Base-by-base conservation (phyloP, 306 rosid species). In the Cucumis cinereus region DNA sequence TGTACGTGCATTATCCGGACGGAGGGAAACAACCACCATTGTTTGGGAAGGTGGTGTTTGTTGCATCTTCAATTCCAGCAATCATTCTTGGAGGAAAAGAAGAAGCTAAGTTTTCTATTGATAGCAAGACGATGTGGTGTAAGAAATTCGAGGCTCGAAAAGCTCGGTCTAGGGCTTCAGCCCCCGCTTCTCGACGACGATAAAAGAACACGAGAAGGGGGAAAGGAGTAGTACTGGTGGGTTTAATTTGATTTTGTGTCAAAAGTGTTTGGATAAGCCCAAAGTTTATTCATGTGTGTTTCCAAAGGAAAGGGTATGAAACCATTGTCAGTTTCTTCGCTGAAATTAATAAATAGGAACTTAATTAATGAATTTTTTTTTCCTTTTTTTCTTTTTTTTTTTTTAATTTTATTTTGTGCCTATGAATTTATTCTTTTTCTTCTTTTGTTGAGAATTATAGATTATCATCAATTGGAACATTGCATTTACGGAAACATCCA, bases 21-120 rank as follows among this genome's bases (percentile, higher is more conserved):
- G 19, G 62, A 7, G 52, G 5, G 24, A 41, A 52, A 3, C 15
- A 20, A 4, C 63, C 73, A 22, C 76, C 86, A 50, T 23, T 62
- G 16, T 77, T 80, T 38, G 90, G 84, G 5, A 87, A 80, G 68
- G 86, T 87, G 36, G 59, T 85, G 6, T 85, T 85, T 52, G 62
- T 43, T 8, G 70, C 78, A 17, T 56, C 82, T 7, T 22, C 53
- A 7, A 22, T 76, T 8, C 64, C 80, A 17, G 78, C 71, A 9
- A 5, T 53, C 8, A 56, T 85, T 7, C 35, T 86, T 40, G 70
- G 38, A 0, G 80, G 83, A 0, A 3, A 17, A 8, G 22, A 17
- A 0, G 30, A 76, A 52, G 79, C 77, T 0, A 86, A 74, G 62
- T 83, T 77, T 38, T 6, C 15, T 0, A 59, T 86, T 6, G 79